Evolutionary conservation across 352 stramenopile species (phyloP).

Genomic region (Hyaloperonospora arabidopsidis): DNA sequence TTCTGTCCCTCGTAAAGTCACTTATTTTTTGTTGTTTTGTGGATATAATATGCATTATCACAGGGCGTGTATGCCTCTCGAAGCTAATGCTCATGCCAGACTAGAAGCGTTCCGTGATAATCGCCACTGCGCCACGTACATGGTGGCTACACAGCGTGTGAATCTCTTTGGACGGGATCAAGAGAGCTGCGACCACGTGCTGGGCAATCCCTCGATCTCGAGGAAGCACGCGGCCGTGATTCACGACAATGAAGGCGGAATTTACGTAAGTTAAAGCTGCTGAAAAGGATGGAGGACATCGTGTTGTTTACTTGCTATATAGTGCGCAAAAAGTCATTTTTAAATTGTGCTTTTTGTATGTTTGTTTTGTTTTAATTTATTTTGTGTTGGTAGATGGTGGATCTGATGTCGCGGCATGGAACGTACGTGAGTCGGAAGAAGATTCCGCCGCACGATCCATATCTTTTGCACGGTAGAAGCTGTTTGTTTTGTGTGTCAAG

Average conservation of each 20-base stretch:
- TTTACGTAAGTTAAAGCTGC: constrained; percentile 51
- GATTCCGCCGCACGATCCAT: constrained; percentile 78
- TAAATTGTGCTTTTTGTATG: background rate
- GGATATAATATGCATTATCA: background rate
- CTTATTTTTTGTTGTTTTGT: background rate
- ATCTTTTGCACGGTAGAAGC: constrained; percentile 58
- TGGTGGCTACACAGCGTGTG: constrained; percentile 75
- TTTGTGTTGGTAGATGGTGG: constrained; percentile 53
- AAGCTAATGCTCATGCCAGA: constrained; percentile 57
- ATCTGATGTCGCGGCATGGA: constrained; percentile 84
- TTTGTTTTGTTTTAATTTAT: background rate
- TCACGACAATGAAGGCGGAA: constrained; percentile 68
- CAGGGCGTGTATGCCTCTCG: constrained; percentile 61
- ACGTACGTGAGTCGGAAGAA: constrained; percentile 81
- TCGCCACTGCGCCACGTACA: constrained; percentile 78
- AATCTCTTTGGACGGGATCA: constrained; percentile 83
- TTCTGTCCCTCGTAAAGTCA: background rate
- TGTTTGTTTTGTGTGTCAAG: background rate
- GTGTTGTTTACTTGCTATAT: no score
- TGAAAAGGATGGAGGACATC: background rate
- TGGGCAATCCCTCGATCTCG: constrained; percentile 82
- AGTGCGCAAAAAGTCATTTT: no score
- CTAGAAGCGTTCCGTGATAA: constrained; percentile 70
- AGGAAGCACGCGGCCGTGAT: constrained; percentile 83
- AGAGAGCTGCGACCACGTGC: constrained; percentile 76